These are phyloP conservation scores for Aspergillus brunneoviolaceus DNA, from an alignment of 2,329 filamentous ascomycete species.

Conservation along the genomic window DNA sequence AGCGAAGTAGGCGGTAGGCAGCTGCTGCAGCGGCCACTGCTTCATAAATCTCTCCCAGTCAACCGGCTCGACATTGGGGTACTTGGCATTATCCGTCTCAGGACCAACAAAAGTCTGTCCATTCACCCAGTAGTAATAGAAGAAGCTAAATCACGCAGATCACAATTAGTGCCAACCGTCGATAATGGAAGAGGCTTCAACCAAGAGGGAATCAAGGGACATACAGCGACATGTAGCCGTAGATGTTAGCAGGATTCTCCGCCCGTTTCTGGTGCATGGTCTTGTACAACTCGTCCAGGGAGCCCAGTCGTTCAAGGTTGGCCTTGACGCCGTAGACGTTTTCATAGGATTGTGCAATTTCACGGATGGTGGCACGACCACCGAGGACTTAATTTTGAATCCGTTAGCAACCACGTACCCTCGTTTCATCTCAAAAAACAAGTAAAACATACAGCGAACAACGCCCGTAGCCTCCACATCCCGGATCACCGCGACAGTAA, in stretches of 20 bases:
- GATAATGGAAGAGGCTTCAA: no score
- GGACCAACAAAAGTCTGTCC: conserved; percentile 13
- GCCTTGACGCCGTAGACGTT: conserved; percentile 25
- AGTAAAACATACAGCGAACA: conserved; percentile 20
- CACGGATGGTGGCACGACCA: conserved; percentile 26
- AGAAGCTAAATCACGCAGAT: conserved; percentile 11
- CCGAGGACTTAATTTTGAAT: conserved; percentile 32
- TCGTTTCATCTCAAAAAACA: neutral
- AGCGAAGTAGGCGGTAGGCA: neutral
- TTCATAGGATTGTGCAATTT: conserved; percentile 27
- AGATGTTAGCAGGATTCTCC: conserved; percentile 16
- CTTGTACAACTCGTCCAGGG: conserved; percentile 29
- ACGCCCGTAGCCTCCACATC: conserved; percentile 24
- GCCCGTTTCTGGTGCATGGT: conserved; percentile 24
- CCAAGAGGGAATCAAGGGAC: neutral
- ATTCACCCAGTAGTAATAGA: conserved; percentile 20
- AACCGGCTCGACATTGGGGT: conserved; percentile 8
- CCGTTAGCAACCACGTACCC: neutral
- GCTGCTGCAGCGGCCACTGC: neutral
- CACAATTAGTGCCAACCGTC: no score
- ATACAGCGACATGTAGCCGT: conserved; percentile 17
- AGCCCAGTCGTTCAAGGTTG: conserved; percentile 25
- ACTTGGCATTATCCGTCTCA: conserved; percentile 12
- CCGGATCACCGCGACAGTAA: conserved; percentile 32
- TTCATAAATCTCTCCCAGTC: conserved; percentile 12